A percentile compares a stretch with the other conserved stretches of the same genome.
Conservation (phyloP, 2,329 filamentous ascomycete genomes). For the Cladosporium sphaerospermum region DNA sequence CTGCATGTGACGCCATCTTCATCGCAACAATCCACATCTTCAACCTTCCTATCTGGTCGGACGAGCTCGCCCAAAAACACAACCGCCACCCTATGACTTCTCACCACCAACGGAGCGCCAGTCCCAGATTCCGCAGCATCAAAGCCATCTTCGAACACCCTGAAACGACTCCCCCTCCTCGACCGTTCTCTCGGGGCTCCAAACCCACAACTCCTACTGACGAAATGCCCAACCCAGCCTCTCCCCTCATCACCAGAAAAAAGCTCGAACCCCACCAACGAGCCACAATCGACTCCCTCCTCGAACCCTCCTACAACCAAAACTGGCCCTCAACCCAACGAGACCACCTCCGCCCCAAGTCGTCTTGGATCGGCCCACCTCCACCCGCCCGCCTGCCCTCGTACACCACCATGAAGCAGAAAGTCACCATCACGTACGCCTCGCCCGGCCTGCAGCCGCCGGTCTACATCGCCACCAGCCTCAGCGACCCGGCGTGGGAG, state of each 20-base stretch:
- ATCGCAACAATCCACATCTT: neutral
- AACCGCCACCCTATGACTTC: slow-evolving; percentile 6
- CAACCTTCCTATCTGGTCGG: neutral
- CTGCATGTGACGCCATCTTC: neutral
- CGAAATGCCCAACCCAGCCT: neutral
- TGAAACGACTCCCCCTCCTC: neutral
- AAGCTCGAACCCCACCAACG: neutral
- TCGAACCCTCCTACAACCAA: neutral
- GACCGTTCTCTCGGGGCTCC: neutral
- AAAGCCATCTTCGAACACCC: slow-evolving; percentile 10
- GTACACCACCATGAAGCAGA: slow-evolving; percentile 25
- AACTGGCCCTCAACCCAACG: neutral
- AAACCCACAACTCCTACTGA: slow-evolving; percentile 4
- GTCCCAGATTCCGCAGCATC: slow-evolving; percentile 10
- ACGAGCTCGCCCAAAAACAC: neutral
- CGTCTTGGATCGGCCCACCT: slow-evolving; percentile 28
- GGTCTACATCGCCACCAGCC: slow-evolving; percentile 63
- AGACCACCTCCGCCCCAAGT: slow-evolving; percentile 1
- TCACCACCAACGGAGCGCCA: slow-evolving; percentile 1
- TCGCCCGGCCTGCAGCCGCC: slow-evolving; percentile 58
- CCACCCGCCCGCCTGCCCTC: slow-evolving; percentile 12
- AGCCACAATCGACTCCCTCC: slow-evolving; percentile 2
- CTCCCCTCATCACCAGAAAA: slow-evolving; percentile 1
- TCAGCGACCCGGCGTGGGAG: slow-evolving; percentile 62
- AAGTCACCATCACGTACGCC: slow-evolving; percentile 56